Evolutionary conservation across 441 rosid genomes (phyloP).

Genomic region (Melastoma candidum): DNA sequence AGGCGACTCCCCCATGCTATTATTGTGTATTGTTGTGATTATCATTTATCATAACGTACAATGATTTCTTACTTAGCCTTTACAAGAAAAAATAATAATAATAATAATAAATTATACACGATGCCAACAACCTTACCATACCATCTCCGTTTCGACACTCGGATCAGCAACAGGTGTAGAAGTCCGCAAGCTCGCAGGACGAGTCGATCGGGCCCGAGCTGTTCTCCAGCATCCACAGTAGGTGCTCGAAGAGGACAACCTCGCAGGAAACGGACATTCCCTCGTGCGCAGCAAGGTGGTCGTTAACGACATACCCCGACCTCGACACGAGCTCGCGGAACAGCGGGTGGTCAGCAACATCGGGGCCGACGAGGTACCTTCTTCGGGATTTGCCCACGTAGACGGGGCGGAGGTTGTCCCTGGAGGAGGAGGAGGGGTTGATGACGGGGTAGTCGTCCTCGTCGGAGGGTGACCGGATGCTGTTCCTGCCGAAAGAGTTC

Average conservation of each 20-base stretch:
- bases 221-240: constrained; percentile 80
- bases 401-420: constrained; percentile 33
- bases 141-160: too few relatives aligned
- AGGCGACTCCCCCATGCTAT: too few relatives aligned
- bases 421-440: neutral
- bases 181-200: constrained; percentile 54
- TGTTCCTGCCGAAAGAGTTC: constrained; percentile 3
- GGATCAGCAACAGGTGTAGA: constrained; percentile 44
- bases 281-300: constrained; percentile 13
- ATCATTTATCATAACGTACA: too few relatives aligned
- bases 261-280: constrained; percentile 62
- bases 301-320: constrained; percentile 22
- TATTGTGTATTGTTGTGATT: too few relatives aligned
- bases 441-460: too few relatives aligned
- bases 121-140: too few relatives aligned
- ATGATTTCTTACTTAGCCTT: too few relatives aligned
- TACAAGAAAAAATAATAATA: too few relatives aligned
- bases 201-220: constrained; percentile 32
- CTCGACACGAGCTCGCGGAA: constrained; percentile 62
- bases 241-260: constrained; percentile 81
- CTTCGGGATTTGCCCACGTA: constrained; percentile 80
- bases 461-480: neutral
- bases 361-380: constrained; percentile 47
- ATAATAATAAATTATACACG: too few relatives aligned
- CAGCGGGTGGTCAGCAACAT: constrained; percentile 57